Conservation (phyloP, 2,329 filamentous ascomycete species). For the Didymella glomerata region DNA sequence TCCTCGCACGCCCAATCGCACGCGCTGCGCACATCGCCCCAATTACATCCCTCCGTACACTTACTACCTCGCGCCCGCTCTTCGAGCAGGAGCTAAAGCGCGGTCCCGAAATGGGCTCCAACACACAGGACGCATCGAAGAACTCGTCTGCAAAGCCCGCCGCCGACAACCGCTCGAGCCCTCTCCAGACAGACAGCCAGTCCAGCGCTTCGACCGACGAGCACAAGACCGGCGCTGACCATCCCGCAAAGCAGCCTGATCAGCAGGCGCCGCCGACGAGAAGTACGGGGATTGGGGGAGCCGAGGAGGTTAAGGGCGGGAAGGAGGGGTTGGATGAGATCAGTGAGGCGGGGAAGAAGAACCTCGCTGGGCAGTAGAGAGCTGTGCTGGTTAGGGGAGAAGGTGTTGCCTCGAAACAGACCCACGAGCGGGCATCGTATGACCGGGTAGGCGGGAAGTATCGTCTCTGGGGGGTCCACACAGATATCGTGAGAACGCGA, state of each 20-base stretch:
- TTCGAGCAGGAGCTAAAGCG: conserved; percentile 28
- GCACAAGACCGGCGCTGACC: conserved; percentile 42
- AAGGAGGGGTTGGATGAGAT: conserved; percentile 42
- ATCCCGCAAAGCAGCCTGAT: conserved; percentile 52
- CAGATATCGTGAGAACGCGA: neutral
- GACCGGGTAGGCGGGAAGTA: neutral
- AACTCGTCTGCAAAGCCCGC: conserved; percentile 37
- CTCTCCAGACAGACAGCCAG: conserved; percentile 41
- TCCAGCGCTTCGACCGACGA: conserved; percentile 44
- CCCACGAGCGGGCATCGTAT: too few relatives aligned
- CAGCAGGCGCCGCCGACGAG: conserved; percentile 41
- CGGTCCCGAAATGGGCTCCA: conserved; percentile 27
- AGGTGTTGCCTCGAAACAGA: too few relatives aligned
- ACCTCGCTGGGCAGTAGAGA: conserved; percentile 14
- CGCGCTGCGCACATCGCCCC: conserved; percentile 2
- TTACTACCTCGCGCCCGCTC: conserved; percentile 18
- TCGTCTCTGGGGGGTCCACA: neutral
- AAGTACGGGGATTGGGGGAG: conserved; percentile 47
- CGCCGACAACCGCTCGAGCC: conserved; percentile 32
- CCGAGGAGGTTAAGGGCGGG: conserved; percentile 42
- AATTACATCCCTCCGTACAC: conserved; percentile 5
- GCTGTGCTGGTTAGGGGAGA: neutral
- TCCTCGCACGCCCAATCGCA: conserved; percentile 5
- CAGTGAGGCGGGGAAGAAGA: conserved; percentile 18
- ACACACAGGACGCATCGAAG: conserved; percentile 29